These are phyloP conservation scores for Luffa acutangula DNA, from an alignment of 306 rosid genomes.

Conservation along the genomic window DNA sequence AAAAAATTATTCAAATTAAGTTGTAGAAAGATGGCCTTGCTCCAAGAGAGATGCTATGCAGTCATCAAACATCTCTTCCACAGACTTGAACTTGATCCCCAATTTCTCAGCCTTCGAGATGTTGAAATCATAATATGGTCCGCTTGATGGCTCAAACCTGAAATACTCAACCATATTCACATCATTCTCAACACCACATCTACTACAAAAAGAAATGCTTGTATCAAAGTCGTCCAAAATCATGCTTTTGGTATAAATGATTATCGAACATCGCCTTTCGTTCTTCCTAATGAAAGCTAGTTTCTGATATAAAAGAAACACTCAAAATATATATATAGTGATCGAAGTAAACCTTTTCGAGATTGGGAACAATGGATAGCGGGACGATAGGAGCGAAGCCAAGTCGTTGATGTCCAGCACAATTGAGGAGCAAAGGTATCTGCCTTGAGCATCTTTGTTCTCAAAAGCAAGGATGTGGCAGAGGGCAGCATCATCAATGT, in stretches of 20 bases:
- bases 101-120: too few relatives aligned
- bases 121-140: too few relatives aligned
- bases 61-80: slow-evolving; percentile 75
- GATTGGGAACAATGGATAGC: slow-evolving; percentile 60
- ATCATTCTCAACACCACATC: neutral
- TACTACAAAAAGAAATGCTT: neutral
- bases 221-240: neutral
- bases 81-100: slow-evolving; percentile 35
- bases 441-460: slow-evolving; percentile 36
- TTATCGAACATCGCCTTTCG: neutral
- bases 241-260: neutral
- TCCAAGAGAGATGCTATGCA: slow-evolving; percentile 52
- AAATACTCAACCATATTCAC: neutral
- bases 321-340: neutral
- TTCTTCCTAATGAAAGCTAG: neutral
- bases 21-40: slow-evolving; percentile 25
- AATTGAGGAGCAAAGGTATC: slow-evolving; percentile 60
- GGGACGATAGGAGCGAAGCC: slow-evolving; percentile 30
- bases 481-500: slow-evolving; percentile 71
- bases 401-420: slow-evolving; percentile 38
- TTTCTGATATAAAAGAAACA: neutral
- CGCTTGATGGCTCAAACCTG: neutral
- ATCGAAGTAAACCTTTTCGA: slow-evolving; percentile 36
- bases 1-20: neutral
- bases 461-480: slow-evolving; percentile 59